Evolutionary conservation across 805 yeast genomes (phyloP).

Genomic region (Priceomyces haplophilus): DNA sequence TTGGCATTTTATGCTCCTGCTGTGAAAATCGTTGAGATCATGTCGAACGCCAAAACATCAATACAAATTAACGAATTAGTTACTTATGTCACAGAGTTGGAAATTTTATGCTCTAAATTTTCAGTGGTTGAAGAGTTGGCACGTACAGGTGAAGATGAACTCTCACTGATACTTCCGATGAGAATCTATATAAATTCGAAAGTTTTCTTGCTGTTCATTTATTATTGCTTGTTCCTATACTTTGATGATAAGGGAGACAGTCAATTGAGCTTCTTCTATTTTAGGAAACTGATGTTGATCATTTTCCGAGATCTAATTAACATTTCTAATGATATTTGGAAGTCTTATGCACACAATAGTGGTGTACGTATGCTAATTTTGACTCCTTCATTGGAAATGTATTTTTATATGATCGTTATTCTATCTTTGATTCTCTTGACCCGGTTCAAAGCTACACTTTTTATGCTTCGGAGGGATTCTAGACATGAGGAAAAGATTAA

Average conservation of each 20-base stretch:
- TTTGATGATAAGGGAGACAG: slow-evolving; percentile 30
- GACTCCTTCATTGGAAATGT: slow-evolving; percentile 2
- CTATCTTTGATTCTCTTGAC: slow-evolving; percentile 1
- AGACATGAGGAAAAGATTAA: neutral
- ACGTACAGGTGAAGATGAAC: slow-evolving; percentile 1
- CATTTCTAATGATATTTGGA: neutral
- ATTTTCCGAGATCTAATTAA: slow-evolving; percentile 19
- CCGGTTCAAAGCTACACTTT: slow-evolving; percentile 3
- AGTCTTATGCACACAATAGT: neutral
- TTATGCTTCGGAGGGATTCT: neutral
- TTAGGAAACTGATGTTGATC: slow-evolving; percentile 25
- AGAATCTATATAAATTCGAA: slow-evolving; percentile 5
- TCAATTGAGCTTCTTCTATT: slow-evolving; percentile 29
- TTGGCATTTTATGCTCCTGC: slow-evolving; percentile 28
- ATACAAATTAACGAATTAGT: slow-evolving; percentile 34
- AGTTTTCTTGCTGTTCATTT: slow-evolving; percentile 12
- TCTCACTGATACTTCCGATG: neutral
- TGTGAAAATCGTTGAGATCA: slow-evolving; percentile 29
- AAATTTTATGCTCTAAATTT: slow-evolving; percentile 12
- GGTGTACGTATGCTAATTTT: slow-evolving; percentile 2
- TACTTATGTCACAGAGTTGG: slow-evolving; percentile 28
- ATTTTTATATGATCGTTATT: slow-evolving; percentile 2
- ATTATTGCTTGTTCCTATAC: slow-evolving; percentile 36
- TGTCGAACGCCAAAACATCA: slow-evolving; percentile 33
- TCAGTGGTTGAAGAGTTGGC: neutral